Percentiles rank a stretch among this genome's conserved stretches.
These are phyloP conservation scores for Batkoa obscura DNA, from an alignment of 371 early-diverging fungal genomes.

Conservation along the genomic window DNA sequence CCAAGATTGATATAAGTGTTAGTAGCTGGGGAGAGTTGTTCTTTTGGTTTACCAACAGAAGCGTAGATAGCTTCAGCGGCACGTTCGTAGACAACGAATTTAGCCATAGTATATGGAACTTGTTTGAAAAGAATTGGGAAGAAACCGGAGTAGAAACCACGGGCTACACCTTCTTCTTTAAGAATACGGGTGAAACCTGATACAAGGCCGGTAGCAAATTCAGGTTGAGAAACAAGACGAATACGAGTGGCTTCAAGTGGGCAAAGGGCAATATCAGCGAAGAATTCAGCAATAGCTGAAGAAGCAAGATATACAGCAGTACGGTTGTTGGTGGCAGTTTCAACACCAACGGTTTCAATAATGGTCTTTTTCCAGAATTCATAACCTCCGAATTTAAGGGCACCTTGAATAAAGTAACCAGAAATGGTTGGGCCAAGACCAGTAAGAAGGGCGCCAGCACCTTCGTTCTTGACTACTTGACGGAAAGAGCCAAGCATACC, in stretches of 20 bases:
- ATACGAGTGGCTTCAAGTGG: conserved; percentile 63
- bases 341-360: conserved; percentile 48
- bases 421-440: conserved; percentile 59
- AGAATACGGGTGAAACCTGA: conserved; percentile 35
- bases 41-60: conserved; percentile 25
- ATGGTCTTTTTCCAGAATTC: conserved; percentile 73
- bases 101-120: conserved; percentile 86
- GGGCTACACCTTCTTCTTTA: conserved; percentile 43
- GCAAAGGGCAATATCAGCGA: conserved; percentile 77
- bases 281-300: conserved; percentile 78
- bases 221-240: conserved; percentile 53
- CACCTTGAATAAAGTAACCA: conserved; percentile 71
- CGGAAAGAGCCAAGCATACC: conserved; percentile 56
- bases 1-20: conserved; percentile 58
- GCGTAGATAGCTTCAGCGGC: conserved; percentile 32
- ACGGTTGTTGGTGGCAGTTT: conserved; percentile 60
- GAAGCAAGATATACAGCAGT: conserved; percentile 63
- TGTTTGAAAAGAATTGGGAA: conserved; percentile 58
- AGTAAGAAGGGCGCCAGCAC: conserved; percentile 64
- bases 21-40: conserved; percentile 21
- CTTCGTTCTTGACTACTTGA: conserved; percentile 59
- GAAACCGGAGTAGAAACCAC: conserved; percentile 58
- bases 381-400: conserved; percentile 81
- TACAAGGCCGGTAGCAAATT: conserved; percentile 41
- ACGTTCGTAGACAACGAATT: conserved; percentile 78